phyloP scores from a whole-genome alignment of 441 rosid genomes.

The Arabidopsis lyrata region DNA sequence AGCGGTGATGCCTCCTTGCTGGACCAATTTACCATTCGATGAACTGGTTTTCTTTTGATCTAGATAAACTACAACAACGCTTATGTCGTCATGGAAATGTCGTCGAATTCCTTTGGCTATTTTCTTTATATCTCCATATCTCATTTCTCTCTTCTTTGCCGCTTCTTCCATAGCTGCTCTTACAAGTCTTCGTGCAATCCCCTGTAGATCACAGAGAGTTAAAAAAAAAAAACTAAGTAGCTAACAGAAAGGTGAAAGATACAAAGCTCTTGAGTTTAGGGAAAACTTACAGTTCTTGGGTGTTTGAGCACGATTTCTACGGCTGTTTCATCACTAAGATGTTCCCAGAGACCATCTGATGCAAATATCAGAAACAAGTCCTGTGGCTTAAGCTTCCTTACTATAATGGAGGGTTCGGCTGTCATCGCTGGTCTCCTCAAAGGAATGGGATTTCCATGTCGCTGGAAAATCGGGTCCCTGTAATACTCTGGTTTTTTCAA shows the following conservation, averaged over 20 bases:
- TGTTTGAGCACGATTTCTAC: slow-evolving; percentile 68
- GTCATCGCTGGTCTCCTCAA: slow-evolving; percentile 69
- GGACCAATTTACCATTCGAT: slow-evolving; percentile 32
- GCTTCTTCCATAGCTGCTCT: slow-evolving; percentile 80
- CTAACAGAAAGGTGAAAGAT: slow-evolving; percentile 5
- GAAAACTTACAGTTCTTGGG: slow-evolving; percentile 66
- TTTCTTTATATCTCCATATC: slow-evolving; percentile 71
- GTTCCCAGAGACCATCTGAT: slow-evolving; percentile 89
- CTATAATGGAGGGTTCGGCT: slow-evolving; percentile 71
- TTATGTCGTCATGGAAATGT: slow-evolving; percentile 86
- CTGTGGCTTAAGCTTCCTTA: slow-evolving; percentile 59
- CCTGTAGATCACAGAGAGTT: slow-evolving; percentile 51
- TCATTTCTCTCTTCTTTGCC: slow-evolving; percentile 82
- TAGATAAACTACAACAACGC: slow-evolving; percentile 76
- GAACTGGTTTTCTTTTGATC: slow-evolving; percentile 55
- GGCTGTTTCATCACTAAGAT: slow-evolving; percentile 72
- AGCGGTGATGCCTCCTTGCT: slow-evolving; percentile 57
- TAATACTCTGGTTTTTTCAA: slow-evolving; percentile 74
- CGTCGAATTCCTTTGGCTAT: slow-evolving; percentile 69
- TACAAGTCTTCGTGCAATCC: slow-evolving; percentile 81
- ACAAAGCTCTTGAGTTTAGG: neutral
- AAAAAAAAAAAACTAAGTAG: neutral
- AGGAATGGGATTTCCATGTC: slow-evolving; percentile 62
- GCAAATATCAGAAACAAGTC: slow-evolving; percentile 79
- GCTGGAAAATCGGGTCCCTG: slow-evolving; percentile 63